Conservation (phyloP, 192 early-diverging fungal species). For the Backusella liffmaniae region DNA sequence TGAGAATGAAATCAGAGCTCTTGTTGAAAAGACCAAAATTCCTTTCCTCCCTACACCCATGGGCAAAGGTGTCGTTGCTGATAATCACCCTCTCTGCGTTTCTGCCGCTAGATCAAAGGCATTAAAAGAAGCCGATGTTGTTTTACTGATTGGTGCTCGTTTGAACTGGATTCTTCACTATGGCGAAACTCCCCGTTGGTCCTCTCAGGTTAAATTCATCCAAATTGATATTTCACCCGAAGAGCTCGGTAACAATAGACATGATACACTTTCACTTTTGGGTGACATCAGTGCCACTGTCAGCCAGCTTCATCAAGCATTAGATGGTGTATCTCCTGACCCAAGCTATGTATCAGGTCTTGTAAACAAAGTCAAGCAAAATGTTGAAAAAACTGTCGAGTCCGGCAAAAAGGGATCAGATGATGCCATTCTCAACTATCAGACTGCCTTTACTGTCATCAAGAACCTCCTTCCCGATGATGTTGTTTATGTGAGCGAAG, state of each 20-base stretch:
- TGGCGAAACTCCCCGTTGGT: slow-evolving; percentile 56
- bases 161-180: slow-evolving; percentile 81
- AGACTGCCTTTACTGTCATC: slow-evolving; percentile 68
- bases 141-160: slow-evolving; percentile 64
- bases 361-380: slow-evolving; percentile 36
- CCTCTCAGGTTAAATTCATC: slow-evolving; percentile 57
- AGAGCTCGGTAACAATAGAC: slow-evolving; percentile 58
- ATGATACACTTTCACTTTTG: slow-evolving; percentile 48
- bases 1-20: slow-evolving; percentile 51
- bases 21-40: slow-evolving; percentile 56
- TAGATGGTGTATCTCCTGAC: not conserved
- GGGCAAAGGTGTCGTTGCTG: slow-evolving; percentile 72
- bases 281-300: slow-evolving; percentile 62
- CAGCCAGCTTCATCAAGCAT: slow-evolving; percentile 39
- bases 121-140: slow-evolving; percentile 63
- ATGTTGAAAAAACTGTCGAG: slow-evolving; percentile 41
- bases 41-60: slow-evolving; percentile 75
- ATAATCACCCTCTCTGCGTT: slow-evolving; percentile 58
- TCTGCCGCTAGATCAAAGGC: slow-evolving; percentile 65
- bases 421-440: slow-evolving; percentile 59
- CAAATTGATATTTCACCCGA: slow-evolving; percentile 69
- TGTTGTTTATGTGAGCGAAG: slow-evolving; percentile 68
- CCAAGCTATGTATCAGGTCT: slow-evolving; percentile 32
- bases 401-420: slow-evolving; percentile 40
- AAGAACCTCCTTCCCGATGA: slow-evolving; percentile 50